Evolutionary conservation across 495 filamentous ascomycete species (phyloP), one percentile per base, ranked within the genome.

Genomic region (Neurospora africana): DNA sequence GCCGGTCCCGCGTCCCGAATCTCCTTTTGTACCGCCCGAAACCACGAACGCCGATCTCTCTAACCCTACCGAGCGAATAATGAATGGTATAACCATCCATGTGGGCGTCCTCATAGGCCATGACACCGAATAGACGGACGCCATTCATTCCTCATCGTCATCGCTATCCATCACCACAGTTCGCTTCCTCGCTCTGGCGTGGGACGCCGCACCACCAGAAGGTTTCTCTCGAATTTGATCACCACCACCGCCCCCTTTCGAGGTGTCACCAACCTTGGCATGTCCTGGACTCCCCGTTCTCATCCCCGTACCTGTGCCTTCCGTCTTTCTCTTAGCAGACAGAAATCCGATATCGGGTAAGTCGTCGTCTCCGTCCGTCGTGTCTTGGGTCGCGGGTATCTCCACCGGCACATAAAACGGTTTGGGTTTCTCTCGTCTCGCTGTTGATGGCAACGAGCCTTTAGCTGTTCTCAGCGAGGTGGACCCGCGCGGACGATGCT

Each of bases 291-390:
- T 70, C 35, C 68, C 37, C 35, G 11, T 36, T n/a, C 36, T 38
- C 58, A 11, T 68, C 21, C 69, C 13, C 23, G 43, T 44, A 37
- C 23, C 44, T 27, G 53, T 35, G 5, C 65, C 38, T 7, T 47
- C 65, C 19, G 69, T 61, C 35, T 23, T 30, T 65, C 35, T 78
- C 21, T 69, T 73, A 27, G 68, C 71, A 10, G 79, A 71, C 21
- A 85, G 47, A 36, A 78, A 76, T 40, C 71, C 78, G 70, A 85
- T 73, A 41, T 82, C 81, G 23, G 82, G 81, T 69, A 84, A 75
- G 1, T 77, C 80, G 19, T 80, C 81, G 69, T 78, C 78, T 47
- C 53, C 53, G 15, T 65, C 53, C 6, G 53, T 65, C 1, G 76
- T 73, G 39, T 80, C 81, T 61, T 84, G 79, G 9, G 80, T 82